phyloP scores from a whole-genome alignment of 1,139 yeast genomes.

The Yamadazyma membranifaciens region DNA sequence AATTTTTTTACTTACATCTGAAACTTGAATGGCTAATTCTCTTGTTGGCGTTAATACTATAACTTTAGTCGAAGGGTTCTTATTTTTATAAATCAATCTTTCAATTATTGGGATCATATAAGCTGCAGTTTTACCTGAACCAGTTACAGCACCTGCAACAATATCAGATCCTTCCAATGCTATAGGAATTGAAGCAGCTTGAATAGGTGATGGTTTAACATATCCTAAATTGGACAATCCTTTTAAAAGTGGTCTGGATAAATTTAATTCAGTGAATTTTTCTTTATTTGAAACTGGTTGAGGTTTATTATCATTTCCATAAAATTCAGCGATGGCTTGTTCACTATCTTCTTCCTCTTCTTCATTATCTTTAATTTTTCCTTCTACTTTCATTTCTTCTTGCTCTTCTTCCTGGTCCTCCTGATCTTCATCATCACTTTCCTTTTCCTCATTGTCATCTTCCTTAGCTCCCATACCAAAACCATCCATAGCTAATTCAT shows the following conservation, averaged over 20 bases:
- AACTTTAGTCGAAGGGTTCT: conserved; percentile 84
- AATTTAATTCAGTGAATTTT: conserved; percentile 71
- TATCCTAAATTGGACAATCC: conserved; percentile 82
- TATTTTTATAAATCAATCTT: conserved; percentile 79
- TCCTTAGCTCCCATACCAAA: conserved; percentile 65
- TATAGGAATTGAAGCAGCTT: conserved; percentile 88
- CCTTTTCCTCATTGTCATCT: conserved; percentile 26
- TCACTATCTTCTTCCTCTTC: conserved; percentile 59
- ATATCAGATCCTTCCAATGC: conserved; percentile 90
- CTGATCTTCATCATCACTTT: conserved; percentile 23
- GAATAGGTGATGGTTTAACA: conserved; percentile 87
- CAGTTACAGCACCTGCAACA: conserved; percentile 99
- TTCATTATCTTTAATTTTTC: conserved; percentile 18
- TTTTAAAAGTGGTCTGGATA: conserved; percentile 87
- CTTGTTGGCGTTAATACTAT: conserved; percentile 93
- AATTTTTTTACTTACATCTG: conserved; percentile 86
- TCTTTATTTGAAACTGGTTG: conserved; percentile 52
- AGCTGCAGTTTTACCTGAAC: conserved; percentile 99
- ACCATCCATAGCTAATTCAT: conserved; percentile 66
- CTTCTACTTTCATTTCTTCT: conserved; percentile 15
- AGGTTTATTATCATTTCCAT: conserved; percentile 43
- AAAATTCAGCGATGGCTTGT: conserved; percentile 70
- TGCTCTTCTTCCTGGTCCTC: conserved; percentile 28
- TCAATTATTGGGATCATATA: conserved; percentile 95
- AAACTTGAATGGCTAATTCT: conserved; percentile 94